These are phyloP conservation scores for Aleurites moluccanus DNA, from an alignment of 441 rosid genomes.

Conservation along the genomic window DNA sequence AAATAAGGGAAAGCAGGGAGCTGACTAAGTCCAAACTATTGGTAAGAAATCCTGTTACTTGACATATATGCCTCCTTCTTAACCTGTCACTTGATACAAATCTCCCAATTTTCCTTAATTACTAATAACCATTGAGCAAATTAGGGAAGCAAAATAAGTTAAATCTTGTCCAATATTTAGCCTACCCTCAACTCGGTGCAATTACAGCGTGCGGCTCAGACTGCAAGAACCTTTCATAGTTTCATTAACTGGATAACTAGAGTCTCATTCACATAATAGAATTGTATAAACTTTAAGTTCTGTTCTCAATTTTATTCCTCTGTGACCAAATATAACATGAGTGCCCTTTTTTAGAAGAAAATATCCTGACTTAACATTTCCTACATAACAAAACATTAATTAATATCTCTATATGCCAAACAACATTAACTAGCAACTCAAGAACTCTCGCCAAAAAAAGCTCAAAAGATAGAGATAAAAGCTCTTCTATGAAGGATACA, in stretches of 20 bases:
- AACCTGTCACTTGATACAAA: not conserved
- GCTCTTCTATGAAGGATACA: constrained; percentile 57
- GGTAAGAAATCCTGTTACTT: constrained; percentile 2
- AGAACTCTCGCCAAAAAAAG: not conserved
- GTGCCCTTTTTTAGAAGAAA: not conserved
- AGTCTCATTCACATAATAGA: not conserved
- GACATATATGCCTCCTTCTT: not conserved
- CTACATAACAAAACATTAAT: not conserved
- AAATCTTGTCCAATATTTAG: not conserved
- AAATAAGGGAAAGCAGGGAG: not conserved
- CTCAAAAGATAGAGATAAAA: not conserved
- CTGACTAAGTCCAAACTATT: constrained; percentile 4
- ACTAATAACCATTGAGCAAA: not conserved
- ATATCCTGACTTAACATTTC: not conserved
- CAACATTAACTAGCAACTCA: not conserved
- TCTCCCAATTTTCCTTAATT: not conserved
- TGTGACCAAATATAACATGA: not conserved
- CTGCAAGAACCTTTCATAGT: not conserved
- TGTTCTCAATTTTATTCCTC: not conserved
- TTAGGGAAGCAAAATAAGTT: not conserved
- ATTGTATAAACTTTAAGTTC: not conserved
- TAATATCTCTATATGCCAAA: not conserved
- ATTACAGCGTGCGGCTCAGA: not conserved
- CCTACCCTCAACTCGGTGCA: constrained; percentile 11
- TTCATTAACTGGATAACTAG: not conserved